phyloP scores from a whole-genome alignment of 2,329 filamentous ascomycete genomes.

The Harringtonia lauricola region DNA sequence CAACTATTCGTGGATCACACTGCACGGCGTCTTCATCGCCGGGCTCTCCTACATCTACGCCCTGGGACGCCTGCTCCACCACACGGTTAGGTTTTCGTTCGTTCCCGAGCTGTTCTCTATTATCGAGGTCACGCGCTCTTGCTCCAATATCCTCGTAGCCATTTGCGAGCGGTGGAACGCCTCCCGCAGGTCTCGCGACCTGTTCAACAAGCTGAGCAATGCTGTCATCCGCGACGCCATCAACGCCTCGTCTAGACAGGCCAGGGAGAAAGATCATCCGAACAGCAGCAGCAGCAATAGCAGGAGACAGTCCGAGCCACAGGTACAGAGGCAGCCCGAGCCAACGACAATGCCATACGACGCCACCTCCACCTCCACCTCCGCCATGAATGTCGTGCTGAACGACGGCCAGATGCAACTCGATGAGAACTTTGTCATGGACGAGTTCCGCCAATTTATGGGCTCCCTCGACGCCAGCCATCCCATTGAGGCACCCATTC shows the following conservation, averaged over 20 bases:
- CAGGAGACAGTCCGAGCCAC: too few species aligned
- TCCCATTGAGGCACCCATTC: background rate
- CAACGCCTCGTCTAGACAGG: background rate
- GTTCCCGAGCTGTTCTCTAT: constrained; percentile 8
- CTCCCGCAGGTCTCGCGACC: constrained; percentile 3
- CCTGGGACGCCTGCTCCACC: constrained; percentile 9
- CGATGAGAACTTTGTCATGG: constrained; percentile 2
- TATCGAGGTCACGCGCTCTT: constrained; percentile 9
- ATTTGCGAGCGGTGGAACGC: constrained; percentile 14
- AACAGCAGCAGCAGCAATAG: background rate
- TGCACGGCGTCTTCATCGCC: constrained; percentile 13
- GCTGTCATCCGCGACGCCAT: background rate
- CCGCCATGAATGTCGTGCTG: background rate
- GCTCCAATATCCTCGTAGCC: constrained; percentile 12
- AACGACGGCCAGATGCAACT: constrained; percentile 1
- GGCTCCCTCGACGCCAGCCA: background rate
- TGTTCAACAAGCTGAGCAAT: background rate
- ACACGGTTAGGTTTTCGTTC: background rate
- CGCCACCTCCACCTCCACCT: background rate
- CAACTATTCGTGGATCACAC: constrained; percentile 13
- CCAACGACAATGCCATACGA: background rate
- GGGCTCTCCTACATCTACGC: constrained; percentile 11
- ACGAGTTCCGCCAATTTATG: constrained; percentile 1
- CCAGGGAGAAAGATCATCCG: background rate
- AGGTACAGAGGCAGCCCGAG: too few species aligned